Base-by-base conservation (phyloP, 169 alveolate species). In the Babesia ovata region DNA sequence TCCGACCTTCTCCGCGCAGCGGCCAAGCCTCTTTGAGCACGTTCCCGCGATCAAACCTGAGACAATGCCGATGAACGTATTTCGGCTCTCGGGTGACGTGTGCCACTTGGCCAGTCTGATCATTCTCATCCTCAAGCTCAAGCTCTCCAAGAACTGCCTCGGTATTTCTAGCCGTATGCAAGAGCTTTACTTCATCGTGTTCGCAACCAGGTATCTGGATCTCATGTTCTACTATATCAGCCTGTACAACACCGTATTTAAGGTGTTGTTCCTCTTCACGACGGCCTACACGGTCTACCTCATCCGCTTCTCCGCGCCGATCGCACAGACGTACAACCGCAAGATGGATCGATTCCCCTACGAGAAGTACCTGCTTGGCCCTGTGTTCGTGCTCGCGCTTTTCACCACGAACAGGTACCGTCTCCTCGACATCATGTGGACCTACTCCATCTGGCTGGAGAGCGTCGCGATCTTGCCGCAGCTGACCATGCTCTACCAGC, bases 401-500 rank as follows among this genome's bases (percentile, higher is more conserved):
- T 29, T 90, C 61, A 90, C 94, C 13, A 75, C 92, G 39, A 60
- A 53, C 53, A 76, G 84, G 2, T 90, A 83, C 60, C 63, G 69
- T 19, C 36, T 86, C 21, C 78, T 94, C 75, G 98, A 95, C 63
- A 76, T 97, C 46, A 53, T 92, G 13, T 97, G 99, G 99, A 91
- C 98, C 49, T 96, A 92, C 76, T 94, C 98, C 63, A 92, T 96
- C 36, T 96, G 99, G 98, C 93, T 97, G 49, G 99, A 97, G 92
- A 85, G 98, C 50, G 98, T 97, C 0, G 98, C 99, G 46, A 95
- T 96, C 72, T 75, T 97, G 39, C 99, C 99, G 21, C 99, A 97
- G 88, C 86, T 96, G 50, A 88, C 94, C 16, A 93, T 97, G 85
- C 87, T 97, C 58, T 95, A 96, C 75, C 95, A 94, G 73, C 94